Evolutionary conservation across 2,329 filamentous ascomycete genomes (phyloP).

Genomic region (Aspergillus carbonarius): DNA sequence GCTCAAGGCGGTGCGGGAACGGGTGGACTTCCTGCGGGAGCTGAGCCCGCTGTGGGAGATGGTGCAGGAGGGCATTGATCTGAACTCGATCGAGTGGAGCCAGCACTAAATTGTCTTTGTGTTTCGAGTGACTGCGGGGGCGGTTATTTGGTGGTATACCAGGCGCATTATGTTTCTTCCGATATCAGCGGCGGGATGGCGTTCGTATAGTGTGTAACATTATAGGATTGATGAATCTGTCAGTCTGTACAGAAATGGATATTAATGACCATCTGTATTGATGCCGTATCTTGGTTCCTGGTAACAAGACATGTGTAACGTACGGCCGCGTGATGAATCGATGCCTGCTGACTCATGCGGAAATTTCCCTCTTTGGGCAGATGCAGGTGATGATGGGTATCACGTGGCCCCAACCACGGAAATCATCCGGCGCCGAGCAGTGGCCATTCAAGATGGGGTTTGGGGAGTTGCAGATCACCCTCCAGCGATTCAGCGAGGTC

Average conservation of each 20-base stretch:
- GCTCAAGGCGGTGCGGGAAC: constrained; percentile 84
- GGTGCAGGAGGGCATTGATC: constrained; percentile 92
- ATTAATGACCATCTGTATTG: constrained; percentile 1
- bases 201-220: constrained; percentile 26
- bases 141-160: constrained; percentile 5
- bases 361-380: too few relatives aligned
- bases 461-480: neutral
- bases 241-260: constrained; percentile 23
- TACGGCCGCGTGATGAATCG: too few relatives aligned
- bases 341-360: too few relatives aligned
- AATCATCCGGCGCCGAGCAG: neutral
- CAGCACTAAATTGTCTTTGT: constrained; percentile 60
- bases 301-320: too few relatives aligned
- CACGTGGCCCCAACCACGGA: neutral
- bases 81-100: constrained; percentile 97
- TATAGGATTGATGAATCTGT: constrained; percentile 17
- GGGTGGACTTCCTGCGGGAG: constrained; percentile 90
- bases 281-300: too few relatives aligned
- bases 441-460: neutral
- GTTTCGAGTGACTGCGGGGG: constrained; percentile 12
- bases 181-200: constrained; percentile 23
- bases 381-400: neutral
- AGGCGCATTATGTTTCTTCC: constrained; percentile 15
- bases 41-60: constrained; percentile 96
- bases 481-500: neutral